phyloP scores from a whole-genome alignment of 139 green algal genomes.

The Raphidocelis subcapitata region DNA sequence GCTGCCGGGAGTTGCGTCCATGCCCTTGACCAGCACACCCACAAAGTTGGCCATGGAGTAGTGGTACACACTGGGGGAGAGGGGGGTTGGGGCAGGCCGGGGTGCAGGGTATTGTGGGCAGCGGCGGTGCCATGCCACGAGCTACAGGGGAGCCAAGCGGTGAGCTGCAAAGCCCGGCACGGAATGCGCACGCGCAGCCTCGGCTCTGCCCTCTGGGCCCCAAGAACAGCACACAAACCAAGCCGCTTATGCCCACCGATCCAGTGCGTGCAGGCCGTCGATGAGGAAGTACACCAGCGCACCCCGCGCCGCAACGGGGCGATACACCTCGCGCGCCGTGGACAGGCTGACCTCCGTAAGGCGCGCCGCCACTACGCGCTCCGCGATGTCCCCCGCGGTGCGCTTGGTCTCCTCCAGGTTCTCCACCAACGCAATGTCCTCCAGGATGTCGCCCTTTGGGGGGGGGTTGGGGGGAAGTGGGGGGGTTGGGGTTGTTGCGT shows the following conservation, averaged over 20 bases:
- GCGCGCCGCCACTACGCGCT: conserved; percentile 79
- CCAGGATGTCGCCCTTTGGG: conserved; percentile 93
- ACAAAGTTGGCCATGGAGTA: conserved; percentile 95
- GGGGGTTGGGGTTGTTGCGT: background rate
- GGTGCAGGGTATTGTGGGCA: too few species aligned
- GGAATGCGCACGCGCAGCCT: too few species aligned
- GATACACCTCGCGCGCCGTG: conserved; percentile 77
- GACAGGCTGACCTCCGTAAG: conserved; percentile 73
- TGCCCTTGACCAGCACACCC: conserved; percentile 79
- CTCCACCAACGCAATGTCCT: conserved; percentile 90
- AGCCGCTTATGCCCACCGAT: conserved; percentile 43
- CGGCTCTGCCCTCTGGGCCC: too few species aligned
- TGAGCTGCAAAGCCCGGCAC: too few species aligned
- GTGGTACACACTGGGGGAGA: conserved; percentile 78
- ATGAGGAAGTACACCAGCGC: conserved; percentile 91
- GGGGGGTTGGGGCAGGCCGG: too few species aligned
- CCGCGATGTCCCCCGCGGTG: conserved; percentile 79
- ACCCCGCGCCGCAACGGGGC: conserved; percentile 78
- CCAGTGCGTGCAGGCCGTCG: conserved; percentile 80
- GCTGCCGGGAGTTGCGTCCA: conserved; percentile 68
- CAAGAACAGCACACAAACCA: too few species aligned
- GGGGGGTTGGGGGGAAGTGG: conserved; percentile 25
- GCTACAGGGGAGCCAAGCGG: too few species aligned
- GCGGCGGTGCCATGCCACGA: too few species aligned
- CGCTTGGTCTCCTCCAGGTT: conserved; percentile 92